Evolutionary conservation across 257 asterid species (phyloP), one percentile per base, ranked within the genome.

Genomic region (Paraleonurus japonicus): DNA sequence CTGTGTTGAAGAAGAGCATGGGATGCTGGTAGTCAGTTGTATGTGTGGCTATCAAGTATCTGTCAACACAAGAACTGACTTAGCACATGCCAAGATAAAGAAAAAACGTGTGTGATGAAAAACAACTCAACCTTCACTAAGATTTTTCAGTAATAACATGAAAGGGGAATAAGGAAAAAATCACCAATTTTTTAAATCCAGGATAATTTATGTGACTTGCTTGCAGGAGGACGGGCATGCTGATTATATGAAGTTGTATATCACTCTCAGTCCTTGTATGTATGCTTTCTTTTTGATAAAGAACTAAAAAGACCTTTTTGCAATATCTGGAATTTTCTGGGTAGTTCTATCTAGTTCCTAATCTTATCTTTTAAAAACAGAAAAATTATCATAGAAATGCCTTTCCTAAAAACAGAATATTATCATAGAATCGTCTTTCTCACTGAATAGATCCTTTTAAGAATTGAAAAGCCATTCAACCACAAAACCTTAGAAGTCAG

Each of bases 11-110:
- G 80, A 88, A 82, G 70, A 90, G 82, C 97, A 90, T 88, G 3
- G 97, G 95, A 45, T 90, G 83, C 64, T 87, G 86, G 79, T 90
- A 90, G 78, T 90, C 97, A 4, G 96, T 90, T 41, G 97, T 90
- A 57, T 90, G 97, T 15, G 95, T 88, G 63, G 97, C 94, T 78
- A 90, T 88, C 88, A 90, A 80, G 84, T 90, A 90, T 71, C 97
- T 90, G 94, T 54, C 67, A 68, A 72, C 17, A 33, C 19, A 26
- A 60, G 28, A 55, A 39, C 41, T 6, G 35, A 39, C 5, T 70
- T 28, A 71, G 63, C 37, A 26, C 5, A 23, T 6, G 39, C 10
- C 16, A 57, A 26, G 12, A 48, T 15, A 32, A 5, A n/a, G 22
- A 23, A 4, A 24, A n/a, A 7, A 45, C 5, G 19, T 6, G 20